Evolutionary conservation across 345 rosid species (phyloP), one percentile per base, ranked within the genome.

Genomic region (Reutealis trisperma): DNA sequence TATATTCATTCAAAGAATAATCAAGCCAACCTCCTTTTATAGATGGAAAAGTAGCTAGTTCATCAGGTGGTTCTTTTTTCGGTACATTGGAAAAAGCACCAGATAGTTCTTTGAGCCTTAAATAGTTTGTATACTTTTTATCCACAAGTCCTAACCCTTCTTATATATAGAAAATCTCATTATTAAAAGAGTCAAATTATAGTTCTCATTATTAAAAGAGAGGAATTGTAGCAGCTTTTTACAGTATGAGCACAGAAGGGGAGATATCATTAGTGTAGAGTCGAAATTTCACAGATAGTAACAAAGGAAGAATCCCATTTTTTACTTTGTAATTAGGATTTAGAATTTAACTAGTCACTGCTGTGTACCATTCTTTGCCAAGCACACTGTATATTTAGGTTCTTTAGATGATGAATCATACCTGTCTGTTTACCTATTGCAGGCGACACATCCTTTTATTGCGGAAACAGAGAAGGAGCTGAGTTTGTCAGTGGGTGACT

Each of bases 381-480:
- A 37, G 41, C 22, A 70, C 11, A 12, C 21, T 2, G 16, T 54
- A 27, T 58, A 6, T 4, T 14, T 44, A 22, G 66, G 16, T 16
- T 0, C 70, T 37, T 45, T 52, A 10, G 51, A 63, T 21, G 21
- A 32, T 70, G 75, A 74, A 66, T 21, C 30, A 57, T 44, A 57
- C 61, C 59, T 2, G 37, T 63, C 24, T 32, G 8, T 45, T 73
- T 69, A 70, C 62, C 41, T 71, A 64, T 72, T 83, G 86, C 91
- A 95, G 99, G 98, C 76, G 74, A 77, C 79, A 34, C 94, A 91
- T 85, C 84, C 87, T 19, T 93, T 93, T 73, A 63, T 72, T 62
- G 94, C 96, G 64, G 94, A 87, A 69, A 88, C 99, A n/a, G 98
- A 93, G 81, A 93, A 93, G 83, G 99, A 95, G 73, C 66, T 95